Conservation (phyloP, 1,284 basidiomycete genomes). For the Malassezia globosa region DNA sequence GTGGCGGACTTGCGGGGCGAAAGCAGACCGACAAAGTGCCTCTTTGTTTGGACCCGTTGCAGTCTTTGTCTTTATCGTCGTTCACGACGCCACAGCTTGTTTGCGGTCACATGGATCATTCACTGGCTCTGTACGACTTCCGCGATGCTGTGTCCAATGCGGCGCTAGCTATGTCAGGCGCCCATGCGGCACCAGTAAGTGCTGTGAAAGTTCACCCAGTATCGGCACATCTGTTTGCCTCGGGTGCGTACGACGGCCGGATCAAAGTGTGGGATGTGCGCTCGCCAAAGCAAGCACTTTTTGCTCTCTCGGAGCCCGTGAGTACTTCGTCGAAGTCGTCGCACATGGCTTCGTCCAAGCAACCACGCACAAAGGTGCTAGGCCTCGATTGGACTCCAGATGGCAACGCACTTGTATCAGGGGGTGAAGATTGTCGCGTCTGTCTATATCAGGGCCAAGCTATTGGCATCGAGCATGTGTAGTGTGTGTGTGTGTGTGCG, state of each 20-base stretch:
- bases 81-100: slow-evolving; percentile 15
- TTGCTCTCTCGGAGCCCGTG: slow-evolving; percentile 21
- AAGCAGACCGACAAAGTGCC: slow-evolving; percentile 29
- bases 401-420: slow-evolving; percentile 36
- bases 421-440: slow-evolving; percentile 34
- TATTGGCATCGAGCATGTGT: slow-evolving; percentile 1
- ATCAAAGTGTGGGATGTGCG: slow-evolving; percentile 41
- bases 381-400: slow-evolving; percentile 32
- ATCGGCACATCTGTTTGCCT: slow-evolving; percentile 26
- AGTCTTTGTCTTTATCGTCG: background rate
- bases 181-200: slow-evolving; percentile 29
- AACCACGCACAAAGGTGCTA: slow-evolving; percentile 22
- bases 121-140: slow-evolving; percentile 37
- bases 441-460: slow-evolving; percentile 11
- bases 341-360: background rate
- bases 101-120: slow-evolving; percentile 34
- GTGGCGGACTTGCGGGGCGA: slow-evolving; percentile 11
- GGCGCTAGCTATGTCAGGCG: slow-evolving; percentile 21
- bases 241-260: slow-evolving; percentile 24
- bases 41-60: slow-evolving; percentile 21
- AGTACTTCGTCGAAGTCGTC: background rate
- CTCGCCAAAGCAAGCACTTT: slow-evolving; percentile 34
- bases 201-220: slow-evolving; percentile 24
- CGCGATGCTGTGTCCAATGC: slow-evolving; percentile 18
- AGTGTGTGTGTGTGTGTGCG: slow-evolving; percentile 1